phyloP scores from a whole-genome alignment of 129 eudicot genomes.

The Flaveria bidentis region DNA sequence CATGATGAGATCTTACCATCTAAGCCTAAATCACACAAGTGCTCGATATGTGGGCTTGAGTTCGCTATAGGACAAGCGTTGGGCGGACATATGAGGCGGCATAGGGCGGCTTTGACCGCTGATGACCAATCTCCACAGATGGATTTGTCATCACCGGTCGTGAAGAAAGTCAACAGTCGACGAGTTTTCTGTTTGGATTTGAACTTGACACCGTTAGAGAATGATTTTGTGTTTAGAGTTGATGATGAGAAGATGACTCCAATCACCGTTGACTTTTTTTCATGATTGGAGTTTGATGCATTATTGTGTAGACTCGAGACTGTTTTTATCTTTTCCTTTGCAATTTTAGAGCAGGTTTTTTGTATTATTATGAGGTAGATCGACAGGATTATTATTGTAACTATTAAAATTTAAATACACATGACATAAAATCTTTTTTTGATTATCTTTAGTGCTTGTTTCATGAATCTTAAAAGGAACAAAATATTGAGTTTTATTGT shows the following conservation, averaged over 20 bases:
- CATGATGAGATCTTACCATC: slow-evolving; percentile 19
- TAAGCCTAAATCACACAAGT: slow-evolving; percentile 78
- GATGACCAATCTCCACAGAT: slow-evolving; percentile 31
- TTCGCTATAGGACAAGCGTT: slow-evolving; percentile 86
- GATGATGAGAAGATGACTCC: slow-evolving; percentile 48
- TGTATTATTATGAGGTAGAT: neutral
- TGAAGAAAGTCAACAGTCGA: slow-evolving; percentile 51
- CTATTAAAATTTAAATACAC: neutral
- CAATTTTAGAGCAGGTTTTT: slow-evolving; percentile 5
- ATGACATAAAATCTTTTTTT: neutral
- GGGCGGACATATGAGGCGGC: slow-evolving; percentile 93
- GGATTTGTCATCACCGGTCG: slow-evolving; percentile 33
- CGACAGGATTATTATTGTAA: neutral
- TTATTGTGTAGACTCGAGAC: slow-evolving; percentile 20
- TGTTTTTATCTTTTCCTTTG: slow-evolving; percentile 6
- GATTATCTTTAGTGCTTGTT: neutral
- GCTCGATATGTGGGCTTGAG: slow-evolving; percentile 77
- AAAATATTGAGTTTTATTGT: neutral
- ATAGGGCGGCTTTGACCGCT: slow-evolving; percentile 35
- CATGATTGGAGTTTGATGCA: slow-evolving; percentile 30
- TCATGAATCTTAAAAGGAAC: neutral
- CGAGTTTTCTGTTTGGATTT: slow-evolving; percentile 68
- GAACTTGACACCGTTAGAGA: slow-evolving; percentile 79
- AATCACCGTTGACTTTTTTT: slow-evolving; percentile 37
- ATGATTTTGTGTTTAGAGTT: slow-evolving; percentile 47